phyloP scores from a whole-genome alignment of 306 rosid genomes.

The Cyamopsis tetragonoloba region DNA sequence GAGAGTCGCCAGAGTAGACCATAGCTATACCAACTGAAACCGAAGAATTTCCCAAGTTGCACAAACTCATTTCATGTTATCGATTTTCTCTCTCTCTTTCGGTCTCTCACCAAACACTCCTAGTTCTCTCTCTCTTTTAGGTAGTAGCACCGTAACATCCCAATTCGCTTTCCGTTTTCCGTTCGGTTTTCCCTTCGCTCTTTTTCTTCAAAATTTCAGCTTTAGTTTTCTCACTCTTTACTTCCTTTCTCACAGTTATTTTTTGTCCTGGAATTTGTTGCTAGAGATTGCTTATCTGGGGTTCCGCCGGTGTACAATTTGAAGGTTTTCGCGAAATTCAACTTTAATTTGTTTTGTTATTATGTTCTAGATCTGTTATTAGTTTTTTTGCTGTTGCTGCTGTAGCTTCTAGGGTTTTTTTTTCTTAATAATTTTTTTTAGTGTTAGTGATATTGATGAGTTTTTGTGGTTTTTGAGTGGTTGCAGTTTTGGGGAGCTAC shows the following conservation, averaged over 20 bases:
- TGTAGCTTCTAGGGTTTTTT: slow-evolving; percentile 36
- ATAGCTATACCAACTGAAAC: slow-evolving; percentile 8
- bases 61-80: slow-evolving; percentile 2
- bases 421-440: not conserved
- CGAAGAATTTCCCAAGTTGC: slow-evolving; percentile 13
- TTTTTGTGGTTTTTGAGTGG: slow-evolving; percentile 28
- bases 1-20: slow-evolving; percentile 58
- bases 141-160: not conserved
- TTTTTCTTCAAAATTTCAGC: slow-evolving; percentile 7
- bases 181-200: slow-evolving; percentile 8
- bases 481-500: slow-evolving; percentile 46
- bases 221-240: not conserved
- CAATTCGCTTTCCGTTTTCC: slow-evolving; percentile 22
- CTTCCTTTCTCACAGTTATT: not conserved
- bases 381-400: not conserved
- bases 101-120: slow-evolving; percentile 29
- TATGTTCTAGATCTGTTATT: slow-evolving; percentile 37
- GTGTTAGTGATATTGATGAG: slow-evolving; percentile 20
- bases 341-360: slow-evolving; percentile 22
- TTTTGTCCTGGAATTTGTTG: not conserved
- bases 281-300: not conserved
- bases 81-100: slow-evolving; percentile 20
- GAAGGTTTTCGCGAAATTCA: slow-evolving; percentile 12
- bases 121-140: slow-evolving; percentile 24
- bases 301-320: not conserved